These are phyloP conservation scores for Pseudodiploospora longispora DNA, from an alignment of 2,329 filamentous ascomycete genomes.

Conservation along the genomic window DNA sequence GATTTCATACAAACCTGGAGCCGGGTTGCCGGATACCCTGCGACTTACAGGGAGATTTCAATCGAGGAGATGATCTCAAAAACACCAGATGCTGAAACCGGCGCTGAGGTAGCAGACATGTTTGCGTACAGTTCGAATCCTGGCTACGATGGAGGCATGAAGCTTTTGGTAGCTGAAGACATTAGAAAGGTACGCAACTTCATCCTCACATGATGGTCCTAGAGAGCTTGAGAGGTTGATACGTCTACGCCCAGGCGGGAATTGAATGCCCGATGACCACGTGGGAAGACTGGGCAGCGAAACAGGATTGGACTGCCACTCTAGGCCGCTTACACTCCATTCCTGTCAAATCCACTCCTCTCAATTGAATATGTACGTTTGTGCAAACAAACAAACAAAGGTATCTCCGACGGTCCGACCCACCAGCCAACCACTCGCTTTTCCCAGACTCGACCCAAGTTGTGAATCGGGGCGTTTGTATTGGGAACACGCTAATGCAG, in stretches of 20 bases:
- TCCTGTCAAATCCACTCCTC: too few species aligned
- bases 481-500: too few species aligned
- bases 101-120: conserved; percentile 38
- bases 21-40: conserved; percentile 23
- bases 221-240: too few species aligned
- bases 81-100: conserved; percentile 31
- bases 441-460: too few species aligned
- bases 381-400: too few species aligned
- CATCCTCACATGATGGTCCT: neutral
- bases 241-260: conserved; percentile 23
- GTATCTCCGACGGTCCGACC: too few species aligned
- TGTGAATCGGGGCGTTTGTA: too few species aligned
- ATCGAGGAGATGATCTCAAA: conserved; percentile 31
- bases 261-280: conserved; percentile 36
- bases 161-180: conserved; percentile 34
- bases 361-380: too few species aligned
- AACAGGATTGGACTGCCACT: conserved; percentile 26
- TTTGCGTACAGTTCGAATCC: conserved; percentile 38
- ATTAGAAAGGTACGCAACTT: conserved; percentile 30
- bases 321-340: neutral
- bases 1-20: conserved; percentile 38
- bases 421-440: too few species aligned
- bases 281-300: conserved; percentile 26
- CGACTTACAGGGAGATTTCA: conserved; percentile 31
- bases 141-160: conserved; percentile 40